These are phyloP conservation scores for Symbiodinium pilosum DNA, from an alignment of 73 alveolate genomes.

Conservation along the genomic window DNA sequence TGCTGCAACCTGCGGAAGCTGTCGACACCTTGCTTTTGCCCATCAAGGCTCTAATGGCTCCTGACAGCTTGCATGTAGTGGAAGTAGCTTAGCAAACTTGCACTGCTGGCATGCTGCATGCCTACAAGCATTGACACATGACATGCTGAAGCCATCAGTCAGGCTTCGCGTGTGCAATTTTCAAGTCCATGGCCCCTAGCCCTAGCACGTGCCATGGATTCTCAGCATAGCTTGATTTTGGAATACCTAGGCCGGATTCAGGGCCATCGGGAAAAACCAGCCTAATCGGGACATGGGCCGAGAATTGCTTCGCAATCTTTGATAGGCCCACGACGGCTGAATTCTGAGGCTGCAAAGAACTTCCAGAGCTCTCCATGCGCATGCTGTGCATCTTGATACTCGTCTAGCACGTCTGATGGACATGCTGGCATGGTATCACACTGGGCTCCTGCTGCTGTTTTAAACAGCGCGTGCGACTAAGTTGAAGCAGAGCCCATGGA, in stretches of 20 bases:
- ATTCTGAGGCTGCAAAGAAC: not conserved
- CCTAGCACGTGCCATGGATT: too few relatives aligned
- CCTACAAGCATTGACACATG: too few relatives aligned
- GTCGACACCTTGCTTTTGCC: too few relatives aligned
- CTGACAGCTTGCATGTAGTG: too few relatives aligned
- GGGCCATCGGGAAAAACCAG: conserved; percentile 67
- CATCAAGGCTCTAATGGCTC: too few relatives aligned
- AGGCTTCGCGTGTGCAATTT: too few relatives aligned
- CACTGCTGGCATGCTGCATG: too few relatives aligned
- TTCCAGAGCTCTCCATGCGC: conserved; percentile 20
- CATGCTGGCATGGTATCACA: not conserved
- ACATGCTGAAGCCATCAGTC: too few relatives aligned
- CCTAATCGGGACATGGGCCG: not conserved
- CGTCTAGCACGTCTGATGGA: not conserved
- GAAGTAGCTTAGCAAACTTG: too few relatives aligned
- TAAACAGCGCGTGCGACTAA: not conserved
- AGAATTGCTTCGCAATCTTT: conserved; percentile 61
- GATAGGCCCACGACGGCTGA: conserved; percentile 13
- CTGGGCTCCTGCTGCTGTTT: not conserved
- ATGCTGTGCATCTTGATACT: conserved; percentile 3
- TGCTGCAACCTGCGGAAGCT: too few relatives aligned
- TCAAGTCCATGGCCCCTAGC: too few relatives aligned
- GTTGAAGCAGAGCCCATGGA: not conserved
- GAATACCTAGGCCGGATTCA: not conserved
- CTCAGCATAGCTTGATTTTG: too few relatives aligned